Base-by-base conservation (phyloP, 1,284 basidiomycete species). In the Fistulinella staudtii region DNA sequence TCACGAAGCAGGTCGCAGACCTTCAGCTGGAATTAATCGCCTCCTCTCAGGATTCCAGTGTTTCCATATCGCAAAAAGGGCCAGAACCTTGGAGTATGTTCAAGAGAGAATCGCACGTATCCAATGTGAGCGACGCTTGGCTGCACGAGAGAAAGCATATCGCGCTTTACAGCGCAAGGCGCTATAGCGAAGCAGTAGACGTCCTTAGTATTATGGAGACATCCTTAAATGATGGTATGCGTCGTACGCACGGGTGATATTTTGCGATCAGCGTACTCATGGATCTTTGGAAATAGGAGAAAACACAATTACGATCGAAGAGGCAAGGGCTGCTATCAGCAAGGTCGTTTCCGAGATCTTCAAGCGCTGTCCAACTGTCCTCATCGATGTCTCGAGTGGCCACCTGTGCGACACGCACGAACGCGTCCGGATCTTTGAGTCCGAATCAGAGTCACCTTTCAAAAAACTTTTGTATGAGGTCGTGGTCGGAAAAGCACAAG, bases 381-480 rank as follows among this genome's bases (percentile, higher is more conserved):
- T 48, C 4, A 48, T 55, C 17, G 44, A 47, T 21, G 35, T 48
- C 20, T 41, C 2, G 1, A 39, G 29, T 10, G 50, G 53, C 3
- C 36, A n/a, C 10, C 29, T 55, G 0, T 52, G 44, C 13, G 31
- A 49, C 18, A 23, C 7, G 11, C 17, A n/a, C 1, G 42, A 45
- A 18, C 41, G 30, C 4, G 20, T 36, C 3, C 41, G 7, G 14
- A 15, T 40, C n/a, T n/a, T n/a, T n/a, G n/a, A n/a, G 3, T 52
- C 54, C 28, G 33, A 49, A 15, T 41, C 50, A 2, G 40, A 40
- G 14, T n/a, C 10, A 3, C 8, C 13, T 0, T 46, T 42, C 38
- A 23, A 30, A 17, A 28, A 55, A 8, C 30, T 33, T 9, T 2
- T 20, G 17, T 9, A 8, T 9, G 17, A 33, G 17, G 30, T 9